A percentile compares a stretch with the other conserved stretches of the same genome.
Evolutionary conservation across 768 basidiomycete species (phyloP).

Genomic region (Auricularia sp.): DNA sequence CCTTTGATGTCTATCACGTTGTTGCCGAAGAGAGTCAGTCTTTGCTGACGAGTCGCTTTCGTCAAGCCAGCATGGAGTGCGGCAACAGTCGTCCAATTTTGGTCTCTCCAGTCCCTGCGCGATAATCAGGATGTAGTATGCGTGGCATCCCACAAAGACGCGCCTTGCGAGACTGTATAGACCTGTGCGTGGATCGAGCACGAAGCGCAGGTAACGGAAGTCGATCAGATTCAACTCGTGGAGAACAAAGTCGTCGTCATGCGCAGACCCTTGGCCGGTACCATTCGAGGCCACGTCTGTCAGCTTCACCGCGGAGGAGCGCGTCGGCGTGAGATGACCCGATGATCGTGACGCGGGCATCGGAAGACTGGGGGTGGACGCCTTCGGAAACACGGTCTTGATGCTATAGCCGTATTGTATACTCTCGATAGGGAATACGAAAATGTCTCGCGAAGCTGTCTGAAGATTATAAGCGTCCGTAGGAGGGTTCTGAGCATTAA

Average conservation of each 20-base stretch:
- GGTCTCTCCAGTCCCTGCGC: constrained; percentile 83
- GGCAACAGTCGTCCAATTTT: constrained; percentile 51
- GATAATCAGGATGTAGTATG: neutral
- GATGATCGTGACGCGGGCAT: constrained; percentile 12
- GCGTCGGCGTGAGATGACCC: constrained; percentile 25
- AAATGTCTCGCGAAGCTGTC: constrained; percentile 78
- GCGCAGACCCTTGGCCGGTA: constrained; percentile 3
- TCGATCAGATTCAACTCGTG: constrained; percentile 61
- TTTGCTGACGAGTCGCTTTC: constrained; percentile 45
- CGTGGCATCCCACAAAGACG: constrained; percentile 10
- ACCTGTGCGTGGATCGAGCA: constrained; percentile 74
- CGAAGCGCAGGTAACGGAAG: constrained; percentile 88
- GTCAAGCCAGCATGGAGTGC: constrained; percentile 59
- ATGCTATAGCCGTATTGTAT: constrained; percentile 69
- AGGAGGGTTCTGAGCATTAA: constrained; percentile 5
- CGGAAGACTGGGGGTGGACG: neutral
- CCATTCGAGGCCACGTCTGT: neutral
- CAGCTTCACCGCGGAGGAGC: constrained; percentile 1
- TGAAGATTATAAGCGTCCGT: constrained; percentile 24
- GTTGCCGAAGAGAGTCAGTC: constrained; percentile 64
- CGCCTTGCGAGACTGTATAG: constrained; percentile 76
- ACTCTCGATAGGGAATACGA: constrained; percentile 59
- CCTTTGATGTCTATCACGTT: constrained; percentile 88
- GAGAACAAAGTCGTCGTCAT: constrained; percentile 28
- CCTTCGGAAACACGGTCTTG: constrained; percentile 64